These are phyloP conservation scores for Ochetophila trinervis DNA, from an alignment of 306 rosid species.

Conservation along the genomic window DNA sequence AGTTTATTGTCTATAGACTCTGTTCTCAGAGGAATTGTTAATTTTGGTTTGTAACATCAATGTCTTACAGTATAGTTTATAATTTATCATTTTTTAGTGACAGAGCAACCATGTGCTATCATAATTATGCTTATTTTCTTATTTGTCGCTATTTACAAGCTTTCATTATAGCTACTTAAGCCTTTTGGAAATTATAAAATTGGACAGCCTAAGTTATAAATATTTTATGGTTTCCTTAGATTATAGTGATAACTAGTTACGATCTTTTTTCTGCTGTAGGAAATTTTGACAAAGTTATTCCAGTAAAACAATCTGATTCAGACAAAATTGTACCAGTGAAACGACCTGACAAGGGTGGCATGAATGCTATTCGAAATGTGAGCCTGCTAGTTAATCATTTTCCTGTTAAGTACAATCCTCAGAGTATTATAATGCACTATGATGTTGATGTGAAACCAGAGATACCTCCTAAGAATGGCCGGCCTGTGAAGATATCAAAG, in stretches of 20 bases:
- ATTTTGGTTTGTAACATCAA: too few relatives aligned
- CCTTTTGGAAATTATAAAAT: not conserved
- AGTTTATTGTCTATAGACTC: too few relatives aligned
- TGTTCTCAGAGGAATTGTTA: too few relatives aligned
- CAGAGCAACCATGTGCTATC: not conserved
- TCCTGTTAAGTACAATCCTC: conserved; percentile 40
- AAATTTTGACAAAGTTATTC: not conserved
- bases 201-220: not conserved
- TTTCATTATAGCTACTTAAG: not conserved
- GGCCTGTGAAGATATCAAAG: conserved; percentile 44
- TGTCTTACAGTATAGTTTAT: too few relatives aligned
- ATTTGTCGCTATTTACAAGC: not conserved
- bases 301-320: not conserved
- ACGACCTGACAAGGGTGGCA: conserved; percentile 69
- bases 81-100: too few relatives aligned
- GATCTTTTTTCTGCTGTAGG: not conserved
- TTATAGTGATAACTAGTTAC: conserved; percentile 13
- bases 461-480: conserved; percentile 34
- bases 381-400: conserved; percentile 54
- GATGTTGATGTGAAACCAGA: conserved; percentile 46
- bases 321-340: conserved; percentile 33
- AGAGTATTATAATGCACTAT: conserved; percentile 51
- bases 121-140: not conserved
- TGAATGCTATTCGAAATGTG: conserved; percentile 20
- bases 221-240: conserved; percentile 12